These are phyloP conservation scores for Cercospora canescens DNA, from an alignment of 2,329 filamentous ascomycete species.

Conservation along the genomic window DNA sequence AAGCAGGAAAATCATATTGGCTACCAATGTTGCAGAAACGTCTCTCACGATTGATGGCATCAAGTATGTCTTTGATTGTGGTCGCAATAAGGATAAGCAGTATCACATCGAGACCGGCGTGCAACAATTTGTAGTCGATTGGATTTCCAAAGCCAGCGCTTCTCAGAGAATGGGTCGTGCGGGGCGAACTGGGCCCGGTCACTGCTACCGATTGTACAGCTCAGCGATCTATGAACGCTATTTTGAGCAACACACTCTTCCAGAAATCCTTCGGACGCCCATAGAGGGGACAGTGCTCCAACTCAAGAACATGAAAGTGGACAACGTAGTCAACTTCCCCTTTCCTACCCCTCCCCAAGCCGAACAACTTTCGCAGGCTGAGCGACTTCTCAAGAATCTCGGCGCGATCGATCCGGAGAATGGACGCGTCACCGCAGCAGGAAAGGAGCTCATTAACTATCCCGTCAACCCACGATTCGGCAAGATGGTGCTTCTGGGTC, in stretches of 20 bases:
- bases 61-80: slow-evolving; percentile 93
- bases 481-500: slow-evolving; percentile 86
- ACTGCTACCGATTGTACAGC: slow-evolving; percentile 93
- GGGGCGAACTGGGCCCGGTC: slow-evolving; percentile 90
- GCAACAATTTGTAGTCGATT: slow-evolving; percentile 91
- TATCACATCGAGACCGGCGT: slow-evolving; percentile 88
- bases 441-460: slow-evolving; percentile 81
- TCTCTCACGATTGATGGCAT: slow-evolving; percentile 95
- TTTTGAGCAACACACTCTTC: slow-evolving; percentile 81
- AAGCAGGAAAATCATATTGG: slow-evolving; percentile 80
- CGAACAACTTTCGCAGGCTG: slow-evolving; percentile 74
- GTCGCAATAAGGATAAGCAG: slow-evolving; percentile 85
- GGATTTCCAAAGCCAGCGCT: slow-evolving; percentile 97
- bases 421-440: slow-evolving; percentile 76
- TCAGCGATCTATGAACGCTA: slow-evolving; percentile 91
- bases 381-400: slow-evolving; percentile 82
- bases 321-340: slow-evolving; percentile 89
- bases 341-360: slow-evolving; percentile 89
- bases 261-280: slow-evolving; percentile 86
- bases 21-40: slow-evolving; percentile 96
- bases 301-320: slow-evolving; percentile 90
- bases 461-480: slow-evolving; percentile 88
- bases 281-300: slow-evolving; percentile 88
- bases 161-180: slow-evolving; percentile 90
- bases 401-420: slow-evolving; percentile 68